Evolutionary conservation across 2,329 filamentous ascomycete species (phyloP).

Genomic region (Ceratocystis lukuohia): DNA sequence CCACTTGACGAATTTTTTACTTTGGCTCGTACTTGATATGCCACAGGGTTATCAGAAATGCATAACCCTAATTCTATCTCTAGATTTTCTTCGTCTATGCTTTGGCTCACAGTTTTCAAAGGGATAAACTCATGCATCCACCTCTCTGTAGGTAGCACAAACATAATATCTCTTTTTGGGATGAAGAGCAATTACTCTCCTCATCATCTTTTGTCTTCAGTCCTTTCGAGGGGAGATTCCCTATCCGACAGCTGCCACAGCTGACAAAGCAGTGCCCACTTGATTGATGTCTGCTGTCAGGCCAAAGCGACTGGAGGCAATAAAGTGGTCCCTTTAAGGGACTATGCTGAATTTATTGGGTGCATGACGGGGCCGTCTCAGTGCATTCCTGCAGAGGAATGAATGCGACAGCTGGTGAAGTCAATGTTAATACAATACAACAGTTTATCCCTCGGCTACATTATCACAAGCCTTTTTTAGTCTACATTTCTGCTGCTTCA

Average conservation of each 20-base stretch:
- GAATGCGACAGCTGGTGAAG: neutral
- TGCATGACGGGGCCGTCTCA: neutral
- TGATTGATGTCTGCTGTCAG: neutral
- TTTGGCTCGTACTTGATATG: too few relatives aligned
- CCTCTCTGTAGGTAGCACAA: neutral
- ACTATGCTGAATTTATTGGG: neutral
- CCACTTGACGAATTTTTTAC: too few relatives aligned
- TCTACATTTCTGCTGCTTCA: neutral
- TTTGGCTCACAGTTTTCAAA: neutral
- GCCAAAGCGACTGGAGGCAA: neutral
- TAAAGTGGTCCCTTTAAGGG: neutral
- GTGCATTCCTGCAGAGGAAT: slow-evolving; percentile 2
- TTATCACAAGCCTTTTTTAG: slow-evolving; percentile 3
- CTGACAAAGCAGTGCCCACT: neutral
- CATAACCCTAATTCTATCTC: neutral
- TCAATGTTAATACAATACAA: neutral
- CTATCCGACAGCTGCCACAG: neutral
- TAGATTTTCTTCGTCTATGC: neutral
- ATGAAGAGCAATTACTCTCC: neutral
- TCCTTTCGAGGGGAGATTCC: neutral
- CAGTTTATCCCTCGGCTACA: slow-evolving; percentile 1
- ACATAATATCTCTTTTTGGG: neutral
- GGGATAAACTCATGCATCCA: neutral
- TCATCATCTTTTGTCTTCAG: neutral
- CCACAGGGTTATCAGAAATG: neutral